Conservation (phyloP, 148 eudicot genomes). For the Mesembryanthemum crystallinum region DNA sequence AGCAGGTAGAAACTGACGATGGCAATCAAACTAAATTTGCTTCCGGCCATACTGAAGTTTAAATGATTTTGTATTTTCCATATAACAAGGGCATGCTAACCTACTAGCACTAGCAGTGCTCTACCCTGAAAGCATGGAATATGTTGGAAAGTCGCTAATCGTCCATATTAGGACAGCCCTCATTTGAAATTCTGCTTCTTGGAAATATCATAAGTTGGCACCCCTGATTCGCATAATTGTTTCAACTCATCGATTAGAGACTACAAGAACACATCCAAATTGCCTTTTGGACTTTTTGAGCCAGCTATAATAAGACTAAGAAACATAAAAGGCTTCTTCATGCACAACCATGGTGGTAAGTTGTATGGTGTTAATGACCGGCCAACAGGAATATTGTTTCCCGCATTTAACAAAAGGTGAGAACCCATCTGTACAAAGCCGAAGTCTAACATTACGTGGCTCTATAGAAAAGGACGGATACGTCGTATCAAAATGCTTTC, state of each 20-base stretch:
- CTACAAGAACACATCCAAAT: background rate
- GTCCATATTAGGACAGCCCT: background rate
- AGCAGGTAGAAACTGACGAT: background rate
- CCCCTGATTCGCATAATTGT: background rate
- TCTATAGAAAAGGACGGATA: background rate
- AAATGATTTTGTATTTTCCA: conserved; percentile 1
- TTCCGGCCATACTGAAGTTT: background rate
- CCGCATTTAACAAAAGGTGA: background rate
- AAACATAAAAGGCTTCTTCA: background rate
- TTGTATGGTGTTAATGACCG: conserved; percentile 5
- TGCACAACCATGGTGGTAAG: background rate
- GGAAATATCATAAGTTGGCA: background rate
- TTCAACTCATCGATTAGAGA: background rate
- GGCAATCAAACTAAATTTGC: background rate
- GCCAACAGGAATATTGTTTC: conserved; percentile 4
- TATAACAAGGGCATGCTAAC: background rate
- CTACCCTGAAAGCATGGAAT: background rate
- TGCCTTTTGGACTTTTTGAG: conserved; percentile 5
- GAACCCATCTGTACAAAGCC: conserved; percentile 1
- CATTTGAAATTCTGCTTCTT: background rate
- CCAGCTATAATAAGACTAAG: background rate
- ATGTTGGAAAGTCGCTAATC: background rate
- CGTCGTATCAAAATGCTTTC: background rate
- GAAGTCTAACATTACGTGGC: background rate
- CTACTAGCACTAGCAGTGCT: background rate